Base-by-base conservation (phyloP, 371 early-diverging fungal species). In the Funneliformis caledonium region DNA sequence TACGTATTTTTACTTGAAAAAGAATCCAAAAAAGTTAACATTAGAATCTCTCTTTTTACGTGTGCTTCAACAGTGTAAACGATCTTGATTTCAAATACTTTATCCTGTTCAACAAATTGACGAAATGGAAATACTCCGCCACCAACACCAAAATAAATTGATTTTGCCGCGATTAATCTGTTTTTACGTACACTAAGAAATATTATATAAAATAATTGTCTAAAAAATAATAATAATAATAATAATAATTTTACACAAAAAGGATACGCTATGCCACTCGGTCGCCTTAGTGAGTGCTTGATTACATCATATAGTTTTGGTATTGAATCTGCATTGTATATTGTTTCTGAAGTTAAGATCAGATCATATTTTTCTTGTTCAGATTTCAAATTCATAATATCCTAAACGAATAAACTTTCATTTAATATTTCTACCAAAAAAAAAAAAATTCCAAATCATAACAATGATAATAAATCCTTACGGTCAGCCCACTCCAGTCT, bases 311-410 rank as follows among this genome's bases (percentile, higher is more conserved):
- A 88, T 37, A 96, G 87, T 67, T 88, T 87, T 42, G 84, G 87
- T 19, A 90, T 85, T 2, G 93, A 88, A 50, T 93, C 89, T 56
- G 91, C 87, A 22, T 92, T 89, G 85, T 98, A 98, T 52, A 98
- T 95, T 3, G 97, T 97, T 84, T 98, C 98, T 37, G 96, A 94
- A n/a, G 97, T 95, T 52, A 98, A 82, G 64, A 98, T 88, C 81
- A 97, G 79, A 83, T 97, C 95, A 77, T 96, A 97, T 82, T 89
- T 87, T 56, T 91, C 86, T 26, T 86, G 84, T n/a, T 83, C 76
- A 22, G 74, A 76, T 9, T 72, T 12, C n/a, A 80, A 42, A 42
- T 80, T 61, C 19, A 82, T 31, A 9, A 50, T 42, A 31, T 84
- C 81, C 83, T 83, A 82, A 42, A 68, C 19, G 12, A 16, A 45